These are phyloP conservation scores for Harrya chromipes DNA, from an alignment of 768 basidiomycete genomes.

Conservation along the genomic window DNA sequence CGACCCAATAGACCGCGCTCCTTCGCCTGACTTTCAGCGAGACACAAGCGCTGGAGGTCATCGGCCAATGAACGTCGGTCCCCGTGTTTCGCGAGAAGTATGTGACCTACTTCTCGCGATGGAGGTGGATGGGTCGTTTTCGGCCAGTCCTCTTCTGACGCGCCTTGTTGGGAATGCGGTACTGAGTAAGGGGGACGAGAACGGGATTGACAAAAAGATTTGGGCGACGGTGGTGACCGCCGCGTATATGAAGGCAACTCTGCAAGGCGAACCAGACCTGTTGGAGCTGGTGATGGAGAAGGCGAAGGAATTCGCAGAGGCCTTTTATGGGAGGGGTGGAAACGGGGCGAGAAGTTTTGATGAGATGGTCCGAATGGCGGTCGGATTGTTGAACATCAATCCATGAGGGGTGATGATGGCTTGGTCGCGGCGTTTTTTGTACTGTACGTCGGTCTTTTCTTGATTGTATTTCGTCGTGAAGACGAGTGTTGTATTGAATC, in stretches of 20 bases:
- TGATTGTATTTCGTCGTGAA: too few relatives aligned
- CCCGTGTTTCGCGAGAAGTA: conserved; percentile 26
- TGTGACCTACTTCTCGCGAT: conserved; percentile 39
- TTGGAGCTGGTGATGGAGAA: conserved; percentile 42
- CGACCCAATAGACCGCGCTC: conserved; percentile 27
- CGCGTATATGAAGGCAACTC: conserved; percentile 42
- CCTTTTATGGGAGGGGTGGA: background rate
- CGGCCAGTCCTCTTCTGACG: conserved; percentile 27
- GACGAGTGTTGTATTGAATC: too few relatives aligned
- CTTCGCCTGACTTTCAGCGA: conserved; percentile 32
- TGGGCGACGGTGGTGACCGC: conserved; percentile 51
- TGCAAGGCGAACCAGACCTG: conserved; percentile 38
- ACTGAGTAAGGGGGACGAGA: conserved; percentile 29
- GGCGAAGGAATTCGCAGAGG: conserved; percentile 37
- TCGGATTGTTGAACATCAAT: conserved; percentile 1
- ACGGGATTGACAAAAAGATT: conserved; percentile 32
- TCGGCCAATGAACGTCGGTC: conserved; percentile 1
- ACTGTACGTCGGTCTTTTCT: too few relatives aligned
- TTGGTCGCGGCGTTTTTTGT: too few relatives aligned
- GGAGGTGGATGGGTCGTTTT: conserved; percentile 50
- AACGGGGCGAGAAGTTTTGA: conserved; percentile 11
- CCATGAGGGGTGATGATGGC: too few relatives aligned
- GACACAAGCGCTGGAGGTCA: background rate
- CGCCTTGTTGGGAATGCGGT: conserved; percentile 37
- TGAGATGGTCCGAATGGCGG: conserved; percentile 18